Evolutionary conservation across 2,329 filamentous ascomycete genomes (phyloP).

Genomic region (Diaporthe sp.): DNA sequence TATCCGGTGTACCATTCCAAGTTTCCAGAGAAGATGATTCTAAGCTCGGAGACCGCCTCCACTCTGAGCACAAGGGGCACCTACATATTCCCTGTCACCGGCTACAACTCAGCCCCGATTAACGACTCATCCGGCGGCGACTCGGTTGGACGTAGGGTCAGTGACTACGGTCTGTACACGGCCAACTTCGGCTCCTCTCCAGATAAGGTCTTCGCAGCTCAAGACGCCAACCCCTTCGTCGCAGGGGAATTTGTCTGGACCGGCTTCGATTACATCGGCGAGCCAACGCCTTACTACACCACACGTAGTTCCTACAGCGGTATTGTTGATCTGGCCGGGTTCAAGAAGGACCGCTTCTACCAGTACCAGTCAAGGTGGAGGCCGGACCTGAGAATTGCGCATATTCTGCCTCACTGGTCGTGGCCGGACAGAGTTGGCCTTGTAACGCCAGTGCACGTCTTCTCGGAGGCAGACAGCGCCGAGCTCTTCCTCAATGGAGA

Average conservation of each 20-base stretch:
- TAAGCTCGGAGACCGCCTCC: slow-evolving; percentile 57
- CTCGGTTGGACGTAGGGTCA: slow-evolving; percentile 52
- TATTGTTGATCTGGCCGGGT: slow-evolving; percentile 69
- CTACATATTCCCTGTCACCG: slow-evolving; percentile 65
- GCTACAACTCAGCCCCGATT: slow-evolving; percentile 52
- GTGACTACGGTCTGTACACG: slow-evolving; percentile 65
- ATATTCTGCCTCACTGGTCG: slow-evolving; percentile 69
- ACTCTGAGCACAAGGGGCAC: slow-evolving; percentile 63
- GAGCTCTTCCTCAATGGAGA: slow-evolving; percentile 67
- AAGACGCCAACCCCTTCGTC: slow-evolving; percentile 62
- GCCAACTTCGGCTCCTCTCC: slow-evolving; percentile 60
- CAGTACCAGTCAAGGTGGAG: slow-evolving; percentile 68
- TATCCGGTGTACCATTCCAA: slow-evolving; percentile 58
- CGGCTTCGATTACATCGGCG: slow-evolving; percentile 63
- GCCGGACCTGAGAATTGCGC: slow-evolving; percentile 59
- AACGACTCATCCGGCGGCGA: slow-evolving; percentile 56
- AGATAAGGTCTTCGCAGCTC: slow-evolving; percentile 64
- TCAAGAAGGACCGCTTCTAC: slow-evolving; percentile 68
- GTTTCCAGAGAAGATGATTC: slow-evolving; percentile 62
- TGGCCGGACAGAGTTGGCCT: slow-evolving; percentile 62
- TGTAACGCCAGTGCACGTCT: slow-evolving; percentile 67
- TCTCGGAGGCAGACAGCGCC: slow-evolving; percentile 63
- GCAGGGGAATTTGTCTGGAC: slow-evolving; percentile 68
- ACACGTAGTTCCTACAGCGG: slow-evolving; percentile 67
- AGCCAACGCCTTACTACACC: slow-evolving; percentile 61